These are phyloP conservation scores for Thuja plicata DNA, from an alignment of 83 land plant genomes.

Conservation along the genomic window DNA sequence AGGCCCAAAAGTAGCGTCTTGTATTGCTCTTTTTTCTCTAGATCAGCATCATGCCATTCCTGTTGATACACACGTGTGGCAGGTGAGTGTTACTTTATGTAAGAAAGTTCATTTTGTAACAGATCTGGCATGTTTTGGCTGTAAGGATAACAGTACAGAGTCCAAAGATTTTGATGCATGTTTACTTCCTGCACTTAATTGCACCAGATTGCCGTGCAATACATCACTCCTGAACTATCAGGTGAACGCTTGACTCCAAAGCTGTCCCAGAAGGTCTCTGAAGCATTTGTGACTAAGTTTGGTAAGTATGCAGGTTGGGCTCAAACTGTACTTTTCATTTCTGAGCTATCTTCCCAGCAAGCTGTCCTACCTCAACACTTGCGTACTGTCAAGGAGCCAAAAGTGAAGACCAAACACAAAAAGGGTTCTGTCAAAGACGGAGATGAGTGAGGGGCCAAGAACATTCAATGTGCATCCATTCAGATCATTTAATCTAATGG, in stretches of 20 bases:
- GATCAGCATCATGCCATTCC: conserved; percentile 98
- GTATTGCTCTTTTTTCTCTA: conserved; percentile 93
- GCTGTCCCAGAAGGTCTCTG: conserved; percentile 65
- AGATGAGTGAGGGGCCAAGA: background rate
- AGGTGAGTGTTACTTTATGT: conserved; percentile 44
- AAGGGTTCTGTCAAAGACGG: background rate
- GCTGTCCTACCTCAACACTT: conserved; percentile 54
- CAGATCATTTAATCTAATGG: background rate
- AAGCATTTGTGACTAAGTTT: conserved; percentile 86
- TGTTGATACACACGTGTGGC: conserved; percentile 99
- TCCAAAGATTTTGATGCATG: conserved; percentile 1
- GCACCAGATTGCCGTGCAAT: conserved; percentile 81
- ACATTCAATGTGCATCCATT: background rate
- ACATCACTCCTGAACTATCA: conserved; percentile 84
- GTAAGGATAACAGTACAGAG: background rate
- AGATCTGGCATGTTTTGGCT: background rate
- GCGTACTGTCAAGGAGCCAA: conserved; percentile 23
- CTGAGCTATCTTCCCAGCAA: conserved; percentile 86
- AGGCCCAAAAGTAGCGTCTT: conserved; percentile 97
- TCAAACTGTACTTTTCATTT: conserved; percentile 94
- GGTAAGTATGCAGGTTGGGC: conserved; percentile 99
- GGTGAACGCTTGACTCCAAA: conserved; percentile 73
- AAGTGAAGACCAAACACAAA: conserved; percentile 20
- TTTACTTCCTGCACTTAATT: background rate
- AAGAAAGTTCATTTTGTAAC: background rate